Evolutionary conservation across 495 filamentous ascomycete species (phyloP).

Genomic region (Usnea hakonensis): DNA sequence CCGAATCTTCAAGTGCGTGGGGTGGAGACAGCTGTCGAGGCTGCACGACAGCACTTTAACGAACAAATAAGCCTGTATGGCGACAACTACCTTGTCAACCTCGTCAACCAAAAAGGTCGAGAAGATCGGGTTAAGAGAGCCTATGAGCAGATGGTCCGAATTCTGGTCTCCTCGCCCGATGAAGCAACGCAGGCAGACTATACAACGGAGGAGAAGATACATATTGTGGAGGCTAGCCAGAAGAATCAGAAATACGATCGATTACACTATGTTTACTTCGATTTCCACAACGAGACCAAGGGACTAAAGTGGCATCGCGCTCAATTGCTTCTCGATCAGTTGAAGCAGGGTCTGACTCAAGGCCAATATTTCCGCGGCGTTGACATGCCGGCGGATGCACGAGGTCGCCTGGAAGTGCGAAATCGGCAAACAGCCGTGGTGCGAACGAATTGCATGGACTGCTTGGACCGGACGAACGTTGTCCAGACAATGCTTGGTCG

Average conservation of each 20-base stretch:
- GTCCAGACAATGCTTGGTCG: slow-evolving; percentile 92
- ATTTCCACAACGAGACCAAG: slow-evolving; percentile 96
- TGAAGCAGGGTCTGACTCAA: slow-evolving; percentile 59
- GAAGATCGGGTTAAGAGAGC: slow-evolving; percentile 81
- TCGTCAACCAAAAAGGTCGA: slow-evolving; percentile 90
- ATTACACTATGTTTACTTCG: slow-evolving; percentile 93
- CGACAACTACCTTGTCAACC: slow-evolving; percentile 92
- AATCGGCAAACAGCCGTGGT: slow-evolving; percentile 78
- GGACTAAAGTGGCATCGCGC: slow-evolving; percentile 89
- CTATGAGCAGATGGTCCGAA: slow-evolving; percentile 79
- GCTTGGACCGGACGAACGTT: slow-evolving; percentile 94
- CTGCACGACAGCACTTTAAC: slow-evolving; percentile 77
- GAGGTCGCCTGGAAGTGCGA: slow-evolving; percentile 65
- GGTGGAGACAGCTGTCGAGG: slow-evolving; percentile 69
- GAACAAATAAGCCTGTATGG: slow-evolving; percentile 90
- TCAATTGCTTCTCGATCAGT: slow-evolving; percentile 71
- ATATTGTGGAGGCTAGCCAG: slow-evolving; percentile 57
- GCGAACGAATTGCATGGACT: slow-evolving; percentile 98
- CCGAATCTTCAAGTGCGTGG: slow-evolving; percentile 81
- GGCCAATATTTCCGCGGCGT: slow-evolving; percentile 91
- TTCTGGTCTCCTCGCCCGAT: slow-evolving; percentile 58
- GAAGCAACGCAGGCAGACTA: slow-evolving; percentile 53
- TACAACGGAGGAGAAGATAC: slow-evolving; percentile 69
- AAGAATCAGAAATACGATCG: slow-evolving; percentile 61
- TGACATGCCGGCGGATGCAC: slow-evolving; percentile 63